Evolutionary conservation across 768 basidiomycete genomes (phyloP), one percentile per base, ranked within the genome.

Genomic region (Neoboletus magnificus): DNA sequence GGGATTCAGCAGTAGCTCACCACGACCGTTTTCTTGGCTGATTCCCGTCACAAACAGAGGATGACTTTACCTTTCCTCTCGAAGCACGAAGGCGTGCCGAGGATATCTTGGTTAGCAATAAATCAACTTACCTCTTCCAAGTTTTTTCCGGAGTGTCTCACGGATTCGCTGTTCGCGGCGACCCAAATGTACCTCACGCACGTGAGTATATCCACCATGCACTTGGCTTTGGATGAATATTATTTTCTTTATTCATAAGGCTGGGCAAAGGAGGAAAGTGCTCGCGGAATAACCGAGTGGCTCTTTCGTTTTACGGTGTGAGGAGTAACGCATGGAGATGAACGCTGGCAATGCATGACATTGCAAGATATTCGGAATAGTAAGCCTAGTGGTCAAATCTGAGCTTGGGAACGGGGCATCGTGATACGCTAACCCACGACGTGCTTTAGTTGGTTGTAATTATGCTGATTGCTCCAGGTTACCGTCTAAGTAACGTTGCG

Each of bases 221-320:
- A 8, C 27, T 33, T n/a, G 10, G 7, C 22, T 42, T 32, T 12
- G 12, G n/a, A 29, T 30, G 48, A 49, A 50, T 25, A 40, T 35
- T 23, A 4, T 43, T 15, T 37, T 18, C 11, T 37, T 18, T 37
- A 18, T 41, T 39, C 36, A 16, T 23, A 39, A 84, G 82, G 80
- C 12, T 83, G 81, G 81, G 79, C 80, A 1, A 83, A 83, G 60
- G 82, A 84, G 52, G 78, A 83, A 55, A 78, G 79, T 20, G 81
- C 83, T 12, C 72, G 74, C 1, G 76, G 78, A 20, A 71, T 82
- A n/a, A 62, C 75, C 8, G 66, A 61, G 1, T 84, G 82, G 80
- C 82, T 82, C 62, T 67, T 69, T 45, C 68, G 77, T 25, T 82
- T 83, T 29, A 8, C 48, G 1, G 45, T 16, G 13, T 62, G 27